Conservation (phyloP, 2,329 filamentous ascomycete species). For the Aulographum hederae region DNA sequence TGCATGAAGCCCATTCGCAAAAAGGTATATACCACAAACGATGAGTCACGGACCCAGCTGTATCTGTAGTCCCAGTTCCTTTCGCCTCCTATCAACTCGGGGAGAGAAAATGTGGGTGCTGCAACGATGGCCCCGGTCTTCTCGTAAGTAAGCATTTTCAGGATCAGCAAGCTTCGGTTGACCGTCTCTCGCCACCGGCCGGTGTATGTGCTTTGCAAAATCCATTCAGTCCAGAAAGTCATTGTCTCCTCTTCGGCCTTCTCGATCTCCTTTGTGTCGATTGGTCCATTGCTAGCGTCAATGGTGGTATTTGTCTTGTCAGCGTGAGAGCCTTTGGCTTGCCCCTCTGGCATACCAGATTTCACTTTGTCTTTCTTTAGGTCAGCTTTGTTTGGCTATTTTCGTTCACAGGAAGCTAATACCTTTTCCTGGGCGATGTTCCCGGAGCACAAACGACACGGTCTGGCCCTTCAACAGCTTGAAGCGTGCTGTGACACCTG, state of each 20-base stretch:
- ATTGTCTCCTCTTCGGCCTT: constrained; percentile 51
- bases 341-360: constrained; percentile 18
- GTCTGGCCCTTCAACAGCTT: too few relatives aligned
- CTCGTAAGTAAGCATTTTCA: constrained; percentile 63
- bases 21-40: constrained; percentile 60
- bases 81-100: constrained; percentile 51
- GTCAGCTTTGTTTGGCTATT: too few relatives aligned
- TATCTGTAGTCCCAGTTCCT: constrained; percentile 54
- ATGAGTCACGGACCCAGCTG: constrained; percentile 61
- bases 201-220: constrained; percentile 49
- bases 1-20: constrained; percentile 57
- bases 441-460: too few relatives aligned
- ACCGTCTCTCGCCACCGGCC: constrained; percentile 59
- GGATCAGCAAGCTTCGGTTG: constrained; percentile 49
- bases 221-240: constrained; percentile 57
- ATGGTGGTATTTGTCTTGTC: too few relatives aligned
- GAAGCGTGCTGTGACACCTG: too few relatives aligned
- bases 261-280: constrained; percentile 41
- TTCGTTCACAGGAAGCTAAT: too few relatives aligned
- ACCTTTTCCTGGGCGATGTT: too few relatives aligned
- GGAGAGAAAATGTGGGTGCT: constrained; percentile 59
- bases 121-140: constrained; percentile 64
- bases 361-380: constrained; percentile 9
- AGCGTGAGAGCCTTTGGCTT: constrained; percentile 34
- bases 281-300: constrained; percentile 37